Evolutionary conservation across 768 basidiomycete genomes (phyloP), one percentile per base, ranked within the genome.

Genomic region (Boletus subparvulus): DNA sequence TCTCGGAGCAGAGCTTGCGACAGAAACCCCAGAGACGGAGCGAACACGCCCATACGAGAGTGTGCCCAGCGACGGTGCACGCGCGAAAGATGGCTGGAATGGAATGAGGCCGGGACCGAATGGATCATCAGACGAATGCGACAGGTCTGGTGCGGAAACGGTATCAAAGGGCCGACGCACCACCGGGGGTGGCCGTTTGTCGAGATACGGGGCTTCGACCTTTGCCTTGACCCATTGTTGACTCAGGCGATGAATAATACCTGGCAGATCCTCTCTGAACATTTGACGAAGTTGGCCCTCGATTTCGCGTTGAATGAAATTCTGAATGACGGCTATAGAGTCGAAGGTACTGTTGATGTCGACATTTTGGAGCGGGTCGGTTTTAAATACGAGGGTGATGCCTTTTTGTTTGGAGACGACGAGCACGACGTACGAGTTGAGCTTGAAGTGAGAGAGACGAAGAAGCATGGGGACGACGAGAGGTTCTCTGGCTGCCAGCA

Each of bases 381-480:
- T 98, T 77, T 98, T 98, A 85, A 99, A 99, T 26, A 98, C 97
- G 51, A 99, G 85, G 1, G 97, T 98, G 69, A 98, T 98, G 42
- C 97, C 97, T 68, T 98, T 98, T 70, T 94, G 92, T 63, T 92
- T 91, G 26, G 95, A 98, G 55, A 99, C 92, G 65, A 98, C 95
- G 55, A 99, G 86, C 61, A 98, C 95, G 65, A 99, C 91, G 67
- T 98, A 98, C 33, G 96, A 97, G 64, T 85, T 87, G 36, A 99
- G 87, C 59, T 86, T 87, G 75, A 99, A 92, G 68, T 92, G 85
- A n/a, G 94, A 97, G 6, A 99, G 87, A 14, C 94, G 92, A 49
- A 99, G 87, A 24, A 93, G 88, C 96, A 98, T 99, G 49, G 96
- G 97, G 11, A 99, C 97, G 52, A 97, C 89, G 40, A 99, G 86